Evolutionary conservation across 768 basidiomycete species (phyloP).

Genomic region (Calocybe gangraenosa): DNA sequence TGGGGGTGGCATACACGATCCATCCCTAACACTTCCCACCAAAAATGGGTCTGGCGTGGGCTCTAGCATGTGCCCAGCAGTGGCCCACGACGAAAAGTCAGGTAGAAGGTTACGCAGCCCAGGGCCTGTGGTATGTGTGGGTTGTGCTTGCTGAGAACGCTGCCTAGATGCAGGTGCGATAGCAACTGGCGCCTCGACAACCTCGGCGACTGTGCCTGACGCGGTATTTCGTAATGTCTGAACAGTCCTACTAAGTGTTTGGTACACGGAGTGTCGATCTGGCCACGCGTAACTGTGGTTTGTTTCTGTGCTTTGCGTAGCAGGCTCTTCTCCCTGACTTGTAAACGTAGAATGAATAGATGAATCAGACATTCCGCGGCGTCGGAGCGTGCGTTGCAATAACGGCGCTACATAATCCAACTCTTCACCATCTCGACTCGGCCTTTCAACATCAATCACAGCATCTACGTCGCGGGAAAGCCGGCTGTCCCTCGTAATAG

Average conservation of each 20-base stretch:
- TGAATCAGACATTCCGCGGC: constrained; percentile 86
- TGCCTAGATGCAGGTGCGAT: constrained; percentile 14
- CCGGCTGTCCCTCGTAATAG: constrained; percentile 20
- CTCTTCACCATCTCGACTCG: constrained; percentile 32
- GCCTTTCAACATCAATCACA: constrained; percentile 55
- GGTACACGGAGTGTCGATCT: constrained; percentile 46
- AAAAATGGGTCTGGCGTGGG: constrained; percentile 26
- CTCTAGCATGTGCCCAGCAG: constrained; percentile 21
- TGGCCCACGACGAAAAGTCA: constrained; percentile 24
- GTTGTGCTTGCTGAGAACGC: constrained; percentile 9
- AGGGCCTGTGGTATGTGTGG: constrained; percentile 3
- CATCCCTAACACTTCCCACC: constrained; percentile 31
- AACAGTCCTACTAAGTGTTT: constrained; percentile 49
- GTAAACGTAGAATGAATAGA: constrained; percentile 87
- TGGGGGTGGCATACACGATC: constrained; percentile 24
- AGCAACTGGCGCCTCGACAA: constrained; percentile 9
- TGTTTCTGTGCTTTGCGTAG: constrained; percentile 5
- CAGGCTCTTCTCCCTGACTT: constrained; percentile 40
- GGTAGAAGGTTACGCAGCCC: constrained; percentile 18
- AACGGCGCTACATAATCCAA: constrained; percentile 47
- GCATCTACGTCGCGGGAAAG: constrained; percentile 76
- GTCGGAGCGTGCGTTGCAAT: constrained; percentile 61
- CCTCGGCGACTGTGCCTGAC: constrained; percentile 10
- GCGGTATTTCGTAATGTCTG: constrained; percentile 38
- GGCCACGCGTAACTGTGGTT: constrained; percentile 21